phyloP scores from a whole-genome alignment of 164 flowering plant genomes.

The Magnolia officinalis region DNA sequence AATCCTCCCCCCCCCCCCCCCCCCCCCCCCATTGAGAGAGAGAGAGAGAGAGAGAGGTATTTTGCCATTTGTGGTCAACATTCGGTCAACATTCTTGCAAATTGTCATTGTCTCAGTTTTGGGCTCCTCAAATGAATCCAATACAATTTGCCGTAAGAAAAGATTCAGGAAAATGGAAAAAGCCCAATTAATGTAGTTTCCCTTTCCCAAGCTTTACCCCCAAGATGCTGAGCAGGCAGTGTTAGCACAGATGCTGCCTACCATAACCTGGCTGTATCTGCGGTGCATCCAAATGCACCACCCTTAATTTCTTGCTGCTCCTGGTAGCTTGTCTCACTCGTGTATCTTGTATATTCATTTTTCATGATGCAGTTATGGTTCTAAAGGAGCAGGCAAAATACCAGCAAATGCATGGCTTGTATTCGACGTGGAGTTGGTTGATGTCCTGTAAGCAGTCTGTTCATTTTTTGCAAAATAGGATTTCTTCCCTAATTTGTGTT shows the following conservation, averaged over 20 bases:
- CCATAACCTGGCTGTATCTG: neutral
- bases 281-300: neutral
- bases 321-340: neutral
- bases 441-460: conserved; percentile 29
- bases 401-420: conserved; percentile 81
- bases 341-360: neutral
- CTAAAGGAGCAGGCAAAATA: conserved; percentile 51
- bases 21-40: no score
- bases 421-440: conserved; percentile 88
- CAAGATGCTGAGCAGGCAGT: neutral
- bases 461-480: neutral
- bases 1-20: no score
- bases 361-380: conserved; percentile 62
- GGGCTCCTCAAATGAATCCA: no score
- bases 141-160: no score
- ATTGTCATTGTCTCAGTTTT: no score
- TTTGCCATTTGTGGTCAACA: no score
- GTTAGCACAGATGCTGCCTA: neutral
- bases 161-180: no score
- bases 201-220: no score
- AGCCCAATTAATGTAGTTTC: no score
- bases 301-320: neutral
- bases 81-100: no score
- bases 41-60: no score
- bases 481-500: neutral